Conservation (phyloP, 768 basidiomycete genomes). For the Collybia nuda region DNA sequence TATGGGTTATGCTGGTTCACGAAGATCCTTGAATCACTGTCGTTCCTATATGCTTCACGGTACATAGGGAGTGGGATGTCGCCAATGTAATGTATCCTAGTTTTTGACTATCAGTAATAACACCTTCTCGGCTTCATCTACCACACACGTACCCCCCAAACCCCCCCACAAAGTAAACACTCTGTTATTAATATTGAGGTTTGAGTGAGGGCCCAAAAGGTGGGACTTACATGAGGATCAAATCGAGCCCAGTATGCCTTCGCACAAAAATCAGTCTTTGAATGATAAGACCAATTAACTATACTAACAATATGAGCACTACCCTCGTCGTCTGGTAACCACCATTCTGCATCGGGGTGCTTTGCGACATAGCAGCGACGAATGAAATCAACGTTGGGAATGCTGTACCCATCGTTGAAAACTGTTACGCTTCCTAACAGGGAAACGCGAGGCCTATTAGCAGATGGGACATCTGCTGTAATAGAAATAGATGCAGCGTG, state of each 20-base stretch:
- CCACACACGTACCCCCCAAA: slow-evolving; percentile 44
- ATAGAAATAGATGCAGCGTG: slow-evolving; percentile 47
- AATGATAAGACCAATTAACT: not conserved
- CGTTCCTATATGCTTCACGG: slow-evolving; percentile 21
- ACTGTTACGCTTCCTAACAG: slow-evolving; percentile 49
- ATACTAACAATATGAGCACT: slow-evolving; percentile 42
- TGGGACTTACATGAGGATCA: slow-evolving; percentile 45
- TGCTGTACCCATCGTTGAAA: slow-evolving; percentile 27
- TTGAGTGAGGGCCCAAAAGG: not conserved
- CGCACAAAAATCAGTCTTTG: not conserved
- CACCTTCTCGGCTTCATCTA: not conserved
- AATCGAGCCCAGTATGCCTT: slow-evolving; percentile 57
- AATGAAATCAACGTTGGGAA: slow-evolving; percentile 31
- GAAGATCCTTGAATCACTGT: too few species aligned
- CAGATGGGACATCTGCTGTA: slow-evolving; percentile 35
- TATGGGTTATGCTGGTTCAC: too few species aligned
- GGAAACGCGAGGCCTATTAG: slow-evolving; percentile 45
- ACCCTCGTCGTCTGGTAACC: slow-evolving; percentile 45
- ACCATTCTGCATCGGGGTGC: slow-evolving; percentile 52
- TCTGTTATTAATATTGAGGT: slow-evolving; percentile 23
- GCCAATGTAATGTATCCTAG: slow-evolving; percentile 49
- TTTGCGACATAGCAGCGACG: slow-evolving; percentile 40
- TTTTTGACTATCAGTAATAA: not conserved
- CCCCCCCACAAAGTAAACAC: slow-evolving; percentile 53
- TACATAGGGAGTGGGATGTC: slow-evolving; percentile 47